These are phyloP conservation scores for Calonectria pauciramosa DNA, from an alignment of 2,329 filamentous ascomycete genomes.

Conservation along the genomic window DNA sequence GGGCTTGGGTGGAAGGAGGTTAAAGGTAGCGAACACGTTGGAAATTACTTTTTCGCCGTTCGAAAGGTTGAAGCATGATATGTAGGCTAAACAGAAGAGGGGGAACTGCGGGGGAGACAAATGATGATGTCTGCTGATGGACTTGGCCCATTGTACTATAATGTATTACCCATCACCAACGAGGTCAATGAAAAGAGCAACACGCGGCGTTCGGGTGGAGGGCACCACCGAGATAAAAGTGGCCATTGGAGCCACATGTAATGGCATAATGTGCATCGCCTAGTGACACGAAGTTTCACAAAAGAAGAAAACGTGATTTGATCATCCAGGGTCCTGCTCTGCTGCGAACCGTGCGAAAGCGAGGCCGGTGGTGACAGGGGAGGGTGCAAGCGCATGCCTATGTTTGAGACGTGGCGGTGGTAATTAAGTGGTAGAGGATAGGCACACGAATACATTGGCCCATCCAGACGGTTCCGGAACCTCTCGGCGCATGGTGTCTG, in stretches of 20 bases:
- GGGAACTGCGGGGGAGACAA: neutral
- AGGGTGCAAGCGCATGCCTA: neutral
- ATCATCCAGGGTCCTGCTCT: neutral
- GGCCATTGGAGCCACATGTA: neutral
- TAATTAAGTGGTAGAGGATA: neutral
- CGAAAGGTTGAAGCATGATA: constrained; percentile 56
- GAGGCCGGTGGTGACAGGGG: neutral
- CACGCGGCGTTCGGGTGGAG: neutral
- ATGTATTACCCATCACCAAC: constrained; percentile 18
- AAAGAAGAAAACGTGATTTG: neutral
- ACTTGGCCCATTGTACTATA: constrained; percentile 14
- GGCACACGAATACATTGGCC: neutral
- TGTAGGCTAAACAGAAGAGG: neutral
- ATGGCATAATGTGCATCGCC: neutral
- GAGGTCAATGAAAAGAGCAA: neutral
- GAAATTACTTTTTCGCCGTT: constrained; percentile 97
- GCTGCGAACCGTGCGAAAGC: neutral
- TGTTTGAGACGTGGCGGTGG: neutral
- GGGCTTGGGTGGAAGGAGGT: constrained; percentile 92
- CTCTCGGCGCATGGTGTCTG: neutral
- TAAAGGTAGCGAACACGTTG: constrained; percentile 83
- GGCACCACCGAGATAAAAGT: neutral
- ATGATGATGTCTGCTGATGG: neutral
- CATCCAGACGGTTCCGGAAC: neutral
- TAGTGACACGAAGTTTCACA: neutral